Evolutionary conservation across 176 grass and related monocot species (phyloP).

Genomic region (Neostapfia colusana): DNA sequence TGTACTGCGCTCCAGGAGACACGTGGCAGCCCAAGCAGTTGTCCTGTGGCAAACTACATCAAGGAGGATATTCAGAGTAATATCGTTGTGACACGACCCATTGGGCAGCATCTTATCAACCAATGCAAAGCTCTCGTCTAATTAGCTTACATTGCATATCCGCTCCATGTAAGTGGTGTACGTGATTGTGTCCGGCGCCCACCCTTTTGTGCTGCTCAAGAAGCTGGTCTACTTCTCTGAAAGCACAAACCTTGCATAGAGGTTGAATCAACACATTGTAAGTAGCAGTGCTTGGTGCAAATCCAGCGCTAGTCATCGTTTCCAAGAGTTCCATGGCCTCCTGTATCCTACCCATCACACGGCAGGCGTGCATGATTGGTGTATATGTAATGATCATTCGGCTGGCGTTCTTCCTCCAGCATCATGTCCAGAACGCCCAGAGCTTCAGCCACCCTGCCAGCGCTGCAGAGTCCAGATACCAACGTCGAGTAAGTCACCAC

Average conservation of each 20-base stretch:
- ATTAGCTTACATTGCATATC: conserved; percentile 61
- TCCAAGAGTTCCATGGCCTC: conserved; percentile 57
- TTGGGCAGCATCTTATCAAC: conserved; percentile 64
- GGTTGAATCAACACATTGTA: conserved; percentile 77
- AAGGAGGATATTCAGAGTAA: conserved; percentile 93
- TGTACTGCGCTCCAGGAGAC: conserved; percentile 62
- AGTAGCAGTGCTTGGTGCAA: conserved; percentile 62
- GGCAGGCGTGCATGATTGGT: conserved; percentile 75
- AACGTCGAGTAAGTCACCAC: conserved; percentile 84
- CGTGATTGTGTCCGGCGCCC: conserved; percentile 76
- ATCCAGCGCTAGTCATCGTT: conserved; percentile 60
- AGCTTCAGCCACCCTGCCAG: conserved; percentile 65
- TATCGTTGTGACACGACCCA: conserved; percentile 58
- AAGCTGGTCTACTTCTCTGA: conserved; percentile 62
- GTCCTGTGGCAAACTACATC: conserved; percentile 62
- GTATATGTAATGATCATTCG: conserved; percentile 81
- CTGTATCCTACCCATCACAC: conserved; percentile 44
- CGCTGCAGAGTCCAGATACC: conserved; percentile 66
- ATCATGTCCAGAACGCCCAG: conserved; percentile 82
- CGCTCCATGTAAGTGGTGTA: conserved; percentile 80
- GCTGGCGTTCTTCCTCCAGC: conserved; percentile 68
- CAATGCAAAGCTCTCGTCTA: conserved; percentile 52
- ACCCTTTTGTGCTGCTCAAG: conserved; percentile 53
- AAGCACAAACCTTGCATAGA: conserved; percentile 60
- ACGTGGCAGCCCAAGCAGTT: conserved; percentile 54